Evolutionary conservation across 2,329 filamentous ascomycete species (phyloP), one percentile per base, ranked within the genome.

Genomic region (Aspergillus brunneoviolaceus): DNA sequence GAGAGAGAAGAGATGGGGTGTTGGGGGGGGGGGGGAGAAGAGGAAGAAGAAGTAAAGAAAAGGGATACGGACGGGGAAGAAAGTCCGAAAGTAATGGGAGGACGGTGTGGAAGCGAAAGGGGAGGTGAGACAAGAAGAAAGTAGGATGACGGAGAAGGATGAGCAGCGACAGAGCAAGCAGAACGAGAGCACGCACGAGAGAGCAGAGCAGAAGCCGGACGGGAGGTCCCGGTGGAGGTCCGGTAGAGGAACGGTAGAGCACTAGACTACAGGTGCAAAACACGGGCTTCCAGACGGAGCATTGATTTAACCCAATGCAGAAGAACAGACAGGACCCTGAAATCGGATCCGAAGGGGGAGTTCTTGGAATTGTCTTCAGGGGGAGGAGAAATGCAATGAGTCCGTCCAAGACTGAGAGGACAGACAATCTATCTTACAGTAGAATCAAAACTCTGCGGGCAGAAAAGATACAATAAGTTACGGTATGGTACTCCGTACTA

Each of bases 171-270:
- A 51, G 49, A 52, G 51, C 51, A 55, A 47, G 31, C 27, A 29
- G 27, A 29, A 29, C 27, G 7, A 29, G 27, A 29, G 27, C 7
- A 29, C 27, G 27, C 27, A 29, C 27, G 27, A 9, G 50, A 61
- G 53, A 51, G 49, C 54, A 56, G 49, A 59, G 64, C 57, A 61
- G 59, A 60, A 53, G 49, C 48, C 45, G 55, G 51, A 49, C 62
- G 58, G 61, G 56, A 60, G 63, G 55, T 49, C 50, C 63, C 60
- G 63, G 58, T 59, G n/a, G 61, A 58, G 39, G 52, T 50, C 23
- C 23, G 23, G 23, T 23, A 14, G 51, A 47, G 52, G 59, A 42
- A 58, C 23, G 35, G 51, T 51, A 58, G 31, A 29, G 52, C 56
- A 60, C 55, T 19, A 19, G 19, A 19, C 19, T 57, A 45, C 49